Evolutionary conservation across 352 stramenopile genomes (phyloP).

Genomic region (Globisporangium abappressorium): DNA sequence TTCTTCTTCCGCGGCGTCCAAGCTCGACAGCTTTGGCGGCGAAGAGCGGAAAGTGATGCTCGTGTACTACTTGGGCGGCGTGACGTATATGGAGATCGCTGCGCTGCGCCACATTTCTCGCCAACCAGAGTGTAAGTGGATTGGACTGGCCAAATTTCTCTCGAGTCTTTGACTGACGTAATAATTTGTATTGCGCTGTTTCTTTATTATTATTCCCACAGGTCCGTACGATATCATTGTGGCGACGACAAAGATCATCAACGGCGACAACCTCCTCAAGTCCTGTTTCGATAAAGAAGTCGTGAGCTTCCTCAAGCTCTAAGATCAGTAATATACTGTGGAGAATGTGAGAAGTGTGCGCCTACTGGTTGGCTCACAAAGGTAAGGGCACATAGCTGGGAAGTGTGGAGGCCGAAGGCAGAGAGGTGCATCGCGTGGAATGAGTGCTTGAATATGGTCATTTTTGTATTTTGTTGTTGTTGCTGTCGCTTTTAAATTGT

Average conservation of each 20-base stretch:
- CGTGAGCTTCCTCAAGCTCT: constrained; percentile 70
- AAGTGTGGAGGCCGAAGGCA: neutral
- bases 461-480: constrained; percentile 2
- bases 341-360: too few relatives aligned
- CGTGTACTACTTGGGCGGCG: constrained; percentile 95
- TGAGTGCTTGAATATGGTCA: neutral
- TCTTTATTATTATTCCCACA: constrained; percentile 20
- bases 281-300: constrained; percentile 86
- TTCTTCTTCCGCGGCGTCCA: constrained; percentile 29
- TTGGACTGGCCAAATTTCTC: neutral
- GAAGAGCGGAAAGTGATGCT: constrained; percentile 92
- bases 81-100: constrained; percentile 97
- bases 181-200: constrained; percentile 10
- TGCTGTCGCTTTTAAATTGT: neutral
- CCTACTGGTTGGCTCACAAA: neutral
- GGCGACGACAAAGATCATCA: constrained; percentile 92
- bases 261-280: constrained; percentile 82
- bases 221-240: constrained; percentile 92
- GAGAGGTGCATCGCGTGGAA: neutral
- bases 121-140: constrained; percentile 85
- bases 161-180: neutral
- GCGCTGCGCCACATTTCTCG: constrained; percentile 93
- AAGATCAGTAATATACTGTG: constrained; percentile 1
- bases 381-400: neutral
- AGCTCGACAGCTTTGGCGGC: constrained; percentile 69